Evolutionary conservation across 1,284 basidiomycete species (phyloP).

Genomic region (Trichosporon inkin): DNA sequence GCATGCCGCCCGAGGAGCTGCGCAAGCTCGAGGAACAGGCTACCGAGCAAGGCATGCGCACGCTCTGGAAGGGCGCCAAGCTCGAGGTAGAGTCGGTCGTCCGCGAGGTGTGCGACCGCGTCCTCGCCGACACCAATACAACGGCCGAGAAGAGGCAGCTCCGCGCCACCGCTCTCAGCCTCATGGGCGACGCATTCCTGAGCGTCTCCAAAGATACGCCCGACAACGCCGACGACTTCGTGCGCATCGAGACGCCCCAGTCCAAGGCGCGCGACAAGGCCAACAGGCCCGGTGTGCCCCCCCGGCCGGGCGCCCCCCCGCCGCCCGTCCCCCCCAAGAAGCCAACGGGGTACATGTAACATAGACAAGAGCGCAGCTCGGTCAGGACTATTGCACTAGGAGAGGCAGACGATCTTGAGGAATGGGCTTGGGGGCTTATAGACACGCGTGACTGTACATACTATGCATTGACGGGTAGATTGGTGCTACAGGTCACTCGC

Average conservation of each 20-base stretch:
- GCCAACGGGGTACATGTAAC: background rate
- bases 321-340: slow-evolving; percentile 4
- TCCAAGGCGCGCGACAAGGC: slow-evolving; percentile 46
- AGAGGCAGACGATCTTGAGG: too few species aligned
- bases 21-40: slow-evolving; percentile 91
- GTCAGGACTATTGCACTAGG: too few species aligned
- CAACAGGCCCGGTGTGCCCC: background rate
- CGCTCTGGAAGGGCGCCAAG: slow-evolving; percentile 69
- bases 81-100: slow-evolving; percentile 64
- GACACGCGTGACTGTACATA: slow-evolving; percentile 5
- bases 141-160: slow-evolving; percentile 61
- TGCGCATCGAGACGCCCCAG: slow-evolving; percentile 66
- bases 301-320: slow-evolving; percentile 2
- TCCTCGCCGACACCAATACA: slow-evolving; percentile 57
- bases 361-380: background rate
- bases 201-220: background rate
- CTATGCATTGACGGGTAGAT: slow-evolving; percentile 13
- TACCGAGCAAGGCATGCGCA: slow-evolving; percentile 87
- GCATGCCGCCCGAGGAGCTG: slow-evolving; percentile 79
- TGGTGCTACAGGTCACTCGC: background rate
- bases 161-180: slow-evolving; percentile 74
- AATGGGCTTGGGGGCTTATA: too few species aligned
- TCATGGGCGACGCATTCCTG: slow-evolving; percentile 61
- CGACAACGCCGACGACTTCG: slow-evolving; percentile 60
- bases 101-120: slow-evolving; percentile 84